Conservation (phyloP, 176 grass and related monocot species). For the Oryza officinalis region DNA sequence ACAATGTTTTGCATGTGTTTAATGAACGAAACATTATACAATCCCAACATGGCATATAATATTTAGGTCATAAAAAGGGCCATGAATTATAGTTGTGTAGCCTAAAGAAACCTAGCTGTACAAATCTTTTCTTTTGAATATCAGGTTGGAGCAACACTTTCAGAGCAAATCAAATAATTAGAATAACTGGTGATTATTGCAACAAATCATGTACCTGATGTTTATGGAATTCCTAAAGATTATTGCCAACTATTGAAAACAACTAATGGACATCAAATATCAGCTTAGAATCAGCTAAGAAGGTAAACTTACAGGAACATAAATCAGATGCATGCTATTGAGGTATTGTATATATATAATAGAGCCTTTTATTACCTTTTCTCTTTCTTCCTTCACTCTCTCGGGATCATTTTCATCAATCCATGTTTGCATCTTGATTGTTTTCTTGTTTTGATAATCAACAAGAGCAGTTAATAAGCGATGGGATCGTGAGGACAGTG, state of each 20-base stretch:
- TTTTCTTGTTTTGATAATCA: conserved; percentile 95
- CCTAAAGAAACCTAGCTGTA: not conserved
- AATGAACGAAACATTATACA: not conserved
- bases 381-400: conserved; percentile 77
- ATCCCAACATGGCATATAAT: not conserved
- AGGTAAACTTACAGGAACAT: not conserved
- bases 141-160: not conserved
- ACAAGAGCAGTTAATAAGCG: conserved; percentile 88
- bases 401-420: conserved; percentile 85
- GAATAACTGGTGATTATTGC: not conserved
- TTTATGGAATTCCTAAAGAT: not conserved
- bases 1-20: not conserved
- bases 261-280: not conserved
- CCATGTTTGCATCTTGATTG: conserved; percentile 91
- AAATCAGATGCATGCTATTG: conserved; percentile 12
- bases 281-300: not conserved
- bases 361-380: conserved; percentile 59
- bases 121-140: not conserved
- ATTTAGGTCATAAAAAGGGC: not conserved
- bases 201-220: not conserved
- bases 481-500: conserved; percentile 90
- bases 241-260: not conserved
- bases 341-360: not conserved
- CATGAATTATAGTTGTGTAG: not conserved
- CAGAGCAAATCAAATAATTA: not conserved